Base-by-base conservation (phyloP, 805 yeast species). In the Ascoidea tarda region DNA sequence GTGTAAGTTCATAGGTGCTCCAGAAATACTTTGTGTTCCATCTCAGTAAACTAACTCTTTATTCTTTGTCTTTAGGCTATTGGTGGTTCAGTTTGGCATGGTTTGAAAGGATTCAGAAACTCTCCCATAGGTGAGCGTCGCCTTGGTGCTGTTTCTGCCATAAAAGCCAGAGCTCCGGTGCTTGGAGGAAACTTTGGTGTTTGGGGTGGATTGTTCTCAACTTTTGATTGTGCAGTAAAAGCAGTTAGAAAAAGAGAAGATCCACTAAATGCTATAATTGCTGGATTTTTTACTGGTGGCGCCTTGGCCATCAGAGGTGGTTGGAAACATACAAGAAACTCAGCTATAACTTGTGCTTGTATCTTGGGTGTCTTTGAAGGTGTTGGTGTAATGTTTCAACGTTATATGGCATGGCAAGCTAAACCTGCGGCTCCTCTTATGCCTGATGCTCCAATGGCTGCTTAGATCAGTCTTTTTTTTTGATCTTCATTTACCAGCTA, bases 71-170 rank as follows among this genome's bases (percentile, higher is more conserved):
- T 50, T 28, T 32, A 67, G 69, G 69, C 81, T 61, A 86, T 93
- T 64, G 99, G 99, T 74, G 99, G 99, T 59, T 82, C 91, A 62
- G 82, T 93, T 57, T 93, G 99, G 99, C 98, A 93, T 74, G 97
- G 98, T 66, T 84, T 93, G 65, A 93, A 93, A 69, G 99, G 99
- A 50, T 93, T 93, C 77, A 80, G 99, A 69, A 93, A 93, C 76
- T 89, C 97, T 10, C 99, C 99, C 53, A 77, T 83, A 60, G 99
- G 99, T 55, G 99, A 93, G 71, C 81, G 99, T 72, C 77, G 95
- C 63, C 69, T 79, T 55, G 98, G 99, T 53, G 87, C 96, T 21
- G 66, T 91, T 52, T 75, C 87, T 47, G 97, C 98, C 46, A 84
- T 93, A 61, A 88, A 88, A 66, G 87, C 96, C 51, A 79, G 99